Evolutionary conservation across 306 rosid species (phyloP).

Genomic region (Parietaria judaica): DNA sequence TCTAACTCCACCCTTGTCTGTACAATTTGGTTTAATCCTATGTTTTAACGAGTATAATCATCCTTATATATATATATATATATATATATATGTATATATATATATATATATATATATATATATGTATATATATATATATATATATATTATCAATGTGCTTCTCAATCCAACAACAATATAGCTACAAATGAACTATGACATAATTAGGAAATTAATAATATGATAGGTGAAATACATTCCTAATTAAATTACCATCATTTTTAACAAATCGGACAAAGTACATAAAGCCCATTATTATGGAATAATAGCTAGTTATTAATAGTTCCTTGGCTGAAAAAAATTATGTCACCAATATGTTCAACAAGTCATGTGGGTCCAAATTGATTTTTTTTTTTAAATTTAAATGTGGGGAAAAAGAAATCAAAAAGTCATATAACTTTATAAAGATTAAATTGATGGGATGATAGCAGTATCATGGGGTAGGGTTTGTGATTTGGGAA

Average conservation of each 20-base stretch:
- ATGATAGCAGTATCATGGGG: conserved; percentile 52
- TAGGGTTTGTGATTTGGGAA: conserved; percentile 67
- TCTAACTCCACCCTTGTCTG: too few species aligned
- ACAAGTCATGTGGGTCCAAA: conserved; percentile 19
- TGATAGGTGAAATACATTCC: conserved; percentile 4
- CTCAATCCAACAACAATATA: background rate
- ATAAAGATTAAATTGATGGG: conserved; percentile 33
- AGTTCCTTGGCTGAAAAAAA: conserved; percentile 28
- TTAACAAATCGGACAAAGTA: conserved; percentile 30
- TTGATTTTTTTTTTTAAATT: conserved; percentile 6
- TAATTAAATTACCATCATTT: conserved; percentile 35
- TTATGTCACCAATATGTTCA: conserved; percentile 20
- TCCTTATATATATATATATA: too few species aligned
- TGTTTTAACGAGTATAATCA: too few species aligned
- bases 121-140: background rate
- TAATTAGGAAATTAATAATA: background rate
- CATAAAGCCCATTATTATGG: conserved; percentile 41
- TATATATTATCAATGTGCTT: background rate
- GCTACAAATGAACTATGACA: background rate
- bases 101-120: background rate
- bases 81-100: background rate
- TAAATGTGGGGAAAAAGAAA: conserved; percentile 3
- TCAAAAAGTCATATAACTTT: conserved; percentile 38
- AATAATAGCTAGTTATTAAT: conserved; percentile 27
- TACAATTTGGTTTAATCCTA: too few species aligned